These are phyloP conservation scores for Globisporangium alternatum DNA, from an alignment of 352 stramenopile genomes.

Conservation along the genomic window DNA sequence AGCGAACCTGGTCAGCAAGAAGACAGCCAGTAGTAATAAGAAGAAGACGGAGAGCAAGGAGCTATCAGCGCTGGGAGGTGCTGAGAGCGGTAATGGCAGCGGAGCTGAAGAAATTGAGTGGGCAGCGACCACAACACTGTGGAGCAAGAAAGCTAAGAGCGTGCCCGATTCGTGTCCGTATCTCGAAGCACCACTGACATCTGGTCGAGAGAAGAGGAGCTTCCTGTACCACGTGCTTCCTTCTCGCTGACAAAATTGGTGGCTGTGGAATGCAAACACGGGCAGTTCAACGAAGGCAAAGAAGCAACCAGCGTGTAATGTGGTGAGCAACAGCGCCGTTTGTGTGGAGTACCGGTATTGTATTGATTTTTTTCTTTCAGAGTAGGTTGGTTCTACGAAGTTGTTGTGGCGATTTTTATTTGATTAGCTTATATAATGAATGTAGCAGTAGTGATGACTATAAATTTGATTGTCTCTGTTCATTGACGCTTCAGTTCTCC, in stretches of 20 bases:
- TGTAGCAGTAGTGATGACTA: no score
- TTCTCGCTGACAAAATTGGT: background rate
- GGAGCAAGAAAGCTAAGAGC: background rate
- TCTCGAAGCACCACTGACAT: constrained; percentile 13
- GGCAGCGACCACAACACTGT: background rate
- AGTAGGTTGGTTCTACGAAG: background rate
- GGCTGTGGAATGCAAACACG: background rate
- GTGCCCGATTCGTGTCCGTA: constrained; percentile 2
- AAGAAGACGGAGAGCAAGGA: background rate
- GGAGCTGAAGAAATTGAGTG: background rate
- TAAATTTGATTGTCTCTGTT: background rate
- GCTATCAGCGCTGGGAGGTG: background rate
- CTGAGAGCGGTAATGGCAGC: background rate
- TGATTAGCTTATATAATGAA: background rate
- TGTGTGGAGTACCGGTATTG: background rate
- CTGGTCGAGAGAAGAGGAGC: constrained; percentile 5
- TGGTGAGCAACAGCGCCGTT: background rate
- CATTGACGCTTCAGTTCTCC: no score
- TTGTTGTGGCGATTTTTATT: background rate
- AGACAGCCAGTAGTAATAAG: background rate
- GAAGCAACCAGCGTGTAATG: background rate
- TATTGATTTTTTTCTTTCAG: background rate
- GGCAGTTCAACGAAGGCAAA: background rate
- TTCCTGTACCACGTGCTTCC: constrained; percentile 11
- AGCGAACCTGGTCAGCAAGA: background rate